Percentiles rank a stretch among this genome's conserved stretches.
Evolutionary conservation across 306 rosid species (phyloP).

Genomic region (Pterocarpus santalinus): DNA sequence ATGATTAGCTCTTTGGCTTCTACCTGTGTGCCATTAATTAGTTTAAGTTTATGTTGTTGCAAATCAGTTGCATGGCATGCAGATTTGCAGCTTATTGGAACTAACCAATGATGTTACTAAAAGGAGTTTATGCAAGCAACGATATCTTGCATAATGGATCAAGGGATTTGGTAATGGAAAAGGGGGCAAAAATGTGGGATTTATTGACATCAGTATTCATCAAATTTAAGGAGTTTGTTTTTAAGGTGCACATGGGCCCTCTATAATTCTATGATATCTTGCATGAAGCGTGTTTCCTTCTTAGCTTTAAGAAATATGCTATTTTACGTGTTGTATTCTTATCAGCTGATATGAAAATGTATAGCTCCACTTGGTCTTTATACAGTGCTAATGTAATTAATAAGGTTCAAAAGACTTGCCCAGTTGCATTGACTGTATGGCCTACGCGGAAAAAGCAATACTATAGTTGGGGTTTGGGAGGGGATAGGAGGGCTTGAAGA

Average conservation of each 20-base stretch:
- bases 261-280: neutral
- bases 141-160: neutral
- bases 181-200: neutral
- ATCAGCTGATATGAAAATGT: neutral
- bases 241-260: neutral
- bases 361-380: neutral
- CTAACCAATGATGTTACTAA: neutral
- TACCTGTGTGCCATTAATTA: neutral
- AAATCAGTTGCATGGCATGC: neutral
- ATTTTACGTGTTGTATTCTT: neutral
- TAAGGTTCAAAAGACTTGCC: neutral
- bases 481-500: too few relatives aligned
- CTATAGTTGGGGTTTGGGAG: too few relatives aligned
- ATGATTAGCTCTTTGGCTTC: neutral
- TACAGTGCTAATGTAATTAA: neutral
- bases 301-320: neutral
- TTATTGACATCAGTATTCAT: neutral
- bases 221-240: neutral
- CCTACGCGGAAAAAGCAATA: too few relatives aligned
- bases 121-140: neutral
- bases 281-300: neutral
- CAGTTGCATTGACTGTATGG: neutral
- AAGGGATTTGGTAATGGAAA: neutral
- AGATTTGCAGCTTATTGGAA: neutral
- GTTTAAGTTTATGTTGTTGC: slow-evolving; percentile 1